Evolutionary conservation across 208 protist genomes (phyloP), one percentile per base, ranked within the genome.

Genomic region (Acanthamoeba triangularis): DNA sequence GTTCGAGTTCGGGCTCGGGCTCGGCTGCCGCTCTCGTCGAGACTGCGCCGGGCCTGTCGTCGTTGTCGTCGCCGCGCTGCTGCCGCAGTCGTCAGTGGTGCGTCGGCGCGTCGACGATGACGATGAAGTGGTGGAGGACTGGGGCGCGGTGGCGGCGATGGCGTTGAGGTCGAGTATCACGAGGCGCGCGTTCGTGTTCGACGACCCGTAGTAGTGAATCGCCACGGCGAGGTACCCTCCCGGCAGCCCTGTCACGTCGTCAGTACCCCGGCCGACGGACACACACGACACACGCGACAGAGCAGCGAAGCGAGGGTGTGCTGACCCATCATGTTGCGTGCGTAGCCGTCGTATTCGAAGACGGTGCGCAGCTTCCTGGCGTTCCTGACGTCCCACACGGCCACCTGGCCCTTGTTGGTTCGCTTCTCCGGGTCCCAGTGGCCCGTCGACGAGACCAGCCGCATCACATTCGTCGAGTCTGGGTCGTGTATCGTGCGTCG

Each of bases 391-490:
- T 76, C 67, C 67, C 67, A 76, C 13, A 76, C 67, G 33, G 67
- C 33, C 23, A 76, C 67, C 67, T 76, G 67, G 30, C 67, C 67
- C 67, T 23, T 23, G 67, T 37, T 23, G 25, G 67, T 76, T 16
- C 67, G 67, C 67, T 76, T 76, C 23, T 30, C 33, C 67, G 67
- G 67, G 67, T 76, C 67, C 67, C 67, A 76, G 67, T 76, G 67
- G 25, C 67, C 67, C 67, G 67, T 76, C 25, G 67, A 76, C 25
- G 67, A 23, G 67, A 76, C 1, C 67, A 76, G 33, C 33, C 67
- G 67, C 30, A 76, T 8, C 20, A n/a, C 28, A 67, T 67, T 67
- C 25, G 3, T 67, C 61, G 61, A n/a, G 28, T 67, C 61, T 67
- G 61, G 1, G 61, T 23, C 5, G 28, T 30, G 20, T 67, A 8